These are phyloP conservation scores for Euphorbia schlechtendalii DNA, from an alignment of 441 rosid genomes.

Conservation along the genomic window DNA sequence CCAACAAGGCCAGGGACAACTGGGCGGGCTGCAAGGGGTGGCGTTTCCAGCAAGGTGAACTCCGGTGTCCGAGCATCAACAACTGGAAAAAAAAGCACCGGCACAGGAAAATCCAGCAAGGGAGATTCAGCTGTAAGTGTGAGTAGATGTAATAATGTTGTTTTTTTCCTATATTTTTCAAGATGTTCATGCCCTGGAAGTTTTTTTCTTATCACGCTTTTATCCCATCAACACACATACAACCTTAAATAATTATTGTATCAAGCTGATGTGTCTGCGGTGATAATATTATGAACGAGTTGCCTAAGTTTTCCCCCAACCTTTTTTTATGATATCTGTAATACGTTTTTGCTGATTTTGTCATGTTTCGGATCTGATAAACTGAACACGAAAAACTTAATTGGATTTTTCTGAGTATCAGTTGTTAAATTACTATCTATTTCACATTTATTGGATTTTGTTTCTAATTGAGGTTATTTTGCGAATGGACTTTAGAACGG, in stretches of 20 bases:
- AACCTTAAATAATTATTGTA: not conserved
- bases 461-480: conserved; percentile 14
- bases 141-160: not conserved
- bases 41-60: conserved; percentile 50
- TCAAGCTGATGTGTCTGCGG: not conserved
- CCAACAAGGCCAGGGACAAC: conserved; percentile 50
- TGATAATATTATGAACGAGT: no score
- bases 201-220: not conserved
- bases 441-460: conserved; percentile 1
- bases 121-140: conserved; percentile 67
- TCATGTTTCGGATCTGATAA: not conserved
- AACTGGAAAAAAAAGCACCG: conserved; percentile 69
- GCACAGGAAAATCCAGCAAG: conserved; percentile 64
- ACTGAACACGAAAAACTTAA: no score
- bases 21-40: conserved; percentile 68
- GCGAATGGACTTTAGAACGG: conserved; percentile 51
- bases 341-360: not conserved
- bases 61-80: conserved; percentile 61
- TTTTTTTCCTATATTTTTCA: not conserved
- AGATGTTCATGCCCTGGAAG: not conserved
- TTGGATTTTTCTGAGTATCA: no score
- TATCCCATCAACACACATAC: not conserved
- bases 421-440: not conserved
- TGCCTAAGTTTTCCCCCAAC: not conserved
- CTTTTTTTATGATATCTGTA: not conserved